Evolutionary conservation across 306 rosid genomes (phyloP).

Genomic region (peach (Prunus persica)): DNA sequence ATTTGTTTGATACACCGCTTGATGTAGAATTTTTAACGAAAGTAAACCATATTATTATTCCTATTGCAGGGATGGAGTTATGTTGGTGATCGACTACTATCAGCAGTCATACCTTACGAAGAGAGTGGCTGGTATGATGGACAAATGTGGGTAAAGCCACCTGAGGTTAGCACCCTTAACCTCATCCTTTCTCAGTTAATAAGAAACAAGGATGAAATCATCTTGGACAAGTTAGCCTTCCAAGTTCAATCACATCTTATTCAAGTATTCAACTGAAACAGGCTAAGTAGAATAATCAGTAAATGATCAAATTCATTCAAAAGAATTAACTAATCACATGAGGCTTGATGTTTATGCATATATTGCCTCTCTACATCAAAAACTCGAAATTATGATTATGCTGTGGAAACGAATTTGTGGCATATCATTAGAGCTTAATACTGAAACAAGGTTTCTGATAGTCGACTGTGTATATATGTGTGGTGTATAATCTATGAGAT

Average conservation of each 20-base stretch:
- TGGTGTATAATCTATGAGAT: not conserved
- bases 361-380: not conserved
- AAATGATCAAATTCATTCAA: not conserved
- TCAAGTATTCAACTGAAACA: not conserved
- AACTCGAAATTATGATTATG: not conserved
- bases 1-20: not conserved
- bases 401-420: no score
- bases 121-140: slow-evolving; percentile 99
- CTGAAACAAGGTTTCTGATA: not conserved
- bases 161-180: slow-evolving; percentile 62
- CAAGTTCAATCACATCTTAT: not conserved
- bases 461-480: not conserved
- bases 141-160: slow-evolving; percentile 99
- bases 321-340: not conserved
- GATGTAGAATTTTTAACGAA: not conserved
- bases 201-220: not conserved
- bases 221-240: not conserved
- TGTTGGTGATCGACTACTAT: slow-evolving; percentile 93
- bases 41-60: slow-evolving; percentile 14
- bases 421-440: not conserved
- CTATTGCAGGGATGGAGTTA: slow-evolving; percentile 92
- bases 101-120: slow-evolving; percentile 96
- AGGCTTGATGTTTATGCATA: not conserved
- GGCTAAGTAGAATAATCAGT: not conserved
- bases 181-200: slow-evolving; percentile 8